These are phyloP conservation scores for Musa beccarii DNA, from an alignment of 176 grass and related monocot genomes.

Conservation along the genomic window DNA sequence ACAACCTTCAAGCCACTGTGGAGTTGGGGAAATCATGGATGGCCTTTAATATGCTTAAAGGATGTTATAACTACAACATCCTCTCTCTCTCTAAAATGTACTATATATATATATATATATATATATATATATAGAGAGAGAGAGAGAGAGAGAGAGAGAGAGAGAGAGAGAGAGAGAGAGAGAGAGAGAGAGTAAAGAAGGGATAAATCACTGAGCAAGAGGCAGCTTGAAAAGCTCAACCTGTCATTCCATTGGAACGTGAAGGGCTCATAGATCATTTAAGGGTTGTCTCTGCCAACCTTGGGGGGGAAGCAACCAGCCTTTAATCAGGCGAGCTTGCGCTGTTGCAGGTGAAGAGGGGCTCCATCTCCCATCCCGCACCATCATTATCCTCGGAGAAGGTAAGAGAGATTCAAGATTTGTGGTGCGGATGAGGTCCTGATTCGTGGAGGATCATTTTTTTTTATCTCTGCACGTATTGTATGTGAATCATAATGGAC, in stretches of 20 bases:
- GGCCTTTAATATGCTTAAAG: no score
- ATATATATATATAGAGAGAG: neutral
- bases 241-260: slow-evolving; percentile 1
- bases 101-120: neutral
- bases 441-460: no score
- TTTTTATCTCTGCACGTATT: no score
- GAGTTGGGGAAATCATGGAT: neutral
- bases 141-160: neutral
- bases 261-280: slow-evolving; percentile 1
- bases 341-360: neutral
- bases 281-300: neutral
- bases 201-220: neutral
- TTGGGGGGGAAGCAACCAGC: slow-evolving; percentile 4
- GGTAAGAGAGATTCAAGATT: no score
- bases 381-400: no score
- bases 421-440: neutral
- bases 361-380: neutral
- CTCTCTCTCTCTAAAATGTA: no score
- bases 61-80: no score
- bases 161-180: neutral
- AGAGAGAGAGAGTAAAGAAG: neutral
- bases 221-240: neutral
- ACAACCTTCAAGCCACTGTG: neutral
- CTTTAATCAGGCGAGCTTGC: neutral
- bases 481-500: no score